Evolutionary conservation across 129 eudicot species (phyloP).

Genomic region (Flaveria brownii): DNA sequence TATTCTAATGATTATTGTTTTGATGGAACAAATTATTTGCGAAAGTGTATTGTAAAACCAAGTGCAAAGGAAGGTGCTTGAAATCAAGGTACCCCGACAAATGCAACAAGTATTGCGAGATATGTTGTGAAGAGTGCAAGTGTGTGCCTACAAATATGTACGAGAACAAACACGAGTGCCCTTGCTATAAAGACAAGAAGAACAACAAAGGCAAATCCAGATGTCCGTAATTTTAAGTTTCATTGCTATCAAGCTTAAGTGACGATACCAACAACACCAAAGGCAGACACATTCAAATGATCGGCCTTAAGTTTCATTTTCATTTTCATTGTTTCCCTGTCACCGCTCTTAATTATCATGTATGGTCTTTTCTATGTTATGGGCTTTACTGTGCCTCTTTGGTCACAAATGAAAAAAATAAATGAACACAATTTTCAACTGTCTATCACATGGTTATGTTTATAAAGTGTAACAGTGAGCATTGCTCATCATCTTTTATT

Average conservation of each 20-base stretch:
- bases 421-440: slow-evolving; percentile 26
- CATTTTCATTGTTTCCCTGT: slow-evolving; percentile 16
- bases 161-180: slow-evolving; percentile 78
- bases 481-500: no score
- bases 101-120: slow-evolving; percentile 69
- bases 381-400: slow-evolving; percentile 24
- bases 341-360: slow-evolving; percentile 12
- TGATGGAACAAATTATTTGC: background rate
- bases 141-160: slow-evolving; percentile 72
- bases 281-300: slow-evolving; percentile 49
- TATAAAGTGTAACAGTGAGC: no score
- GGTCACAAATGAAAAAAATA: slow-evolving; percentile 23
- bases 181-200: slow-evolving; percentile 74
- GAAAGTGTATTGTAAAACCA: slow-evolving; percentile 44
- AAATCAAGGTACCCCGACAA: slow-evolving; percentile 49
- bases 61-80: slow-evolving; percentile 61
- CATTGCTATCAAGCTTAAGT: slow-evolving; percentile 32
- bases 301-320: slow-evolving; percentile 30
- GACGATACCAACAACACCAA: slow-evolving; percentile 45
- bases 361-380: slow-evolving; percentile 18
- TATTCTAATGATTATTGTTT: background rate
- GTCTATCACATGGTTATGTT: slow-evolving; percentile 3
- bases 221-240: slow-evolving; percentile 52
- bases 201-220: slow-evolving; percentile 72
- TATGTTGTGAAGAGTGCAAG: slow-evolving; percentile 68